Evolutionary conservation across 495 filamentous ascomycete genomes (phyloP).

Genomic region (Astrothelium macrocarpum): DNA sequence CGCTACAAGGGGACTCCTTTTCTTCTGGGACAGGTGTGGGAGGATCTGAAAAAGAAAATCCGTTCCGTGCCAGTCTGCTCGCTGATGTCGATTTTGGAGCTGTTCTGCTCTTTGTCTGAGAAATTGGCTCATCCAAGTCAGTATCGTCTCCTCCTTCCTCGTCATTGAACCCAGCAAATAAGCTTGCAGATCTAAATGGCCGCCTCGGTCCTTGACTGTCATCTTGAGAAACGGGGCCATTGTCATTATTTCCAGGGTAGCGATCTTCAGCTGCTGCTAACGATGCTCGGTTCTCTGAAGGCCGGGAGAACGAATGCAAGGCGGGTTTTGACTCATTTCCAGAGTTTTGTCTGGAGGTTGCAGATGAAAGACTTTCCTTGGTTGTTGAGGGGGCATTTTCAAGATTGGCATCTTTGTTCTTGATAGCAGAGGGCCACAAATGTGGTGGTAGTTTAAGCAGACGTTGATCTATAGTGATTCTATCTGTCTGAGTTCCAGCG

Average conservation of each 20-base stretch:
- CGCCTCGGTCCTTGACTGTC: constrained; percentile 49
- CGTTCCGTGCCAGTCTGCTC: constrained; percentile 16
- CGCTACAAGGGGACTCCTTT: constrained; percentile 24
- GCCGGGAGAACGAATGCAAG: background rate
- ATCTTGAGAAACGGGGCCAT: constrained; percentile 58
- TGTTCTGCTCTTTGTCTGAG: background rate
- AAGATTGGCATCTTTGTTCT: constrained; percentile 39
- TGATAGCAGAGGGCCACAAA: constrained; percentile 62
- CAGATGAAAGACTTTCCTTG: background rate
- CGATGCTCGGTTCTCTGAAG: background rate
- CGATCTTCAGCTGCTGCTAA: constrained; percentile 43
- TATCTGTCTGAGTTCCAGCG: constrained; percentile 72
- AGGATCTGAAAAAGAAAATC: constrained; percentile 29
- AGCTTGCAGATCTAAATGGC: constrained; percentile 64
- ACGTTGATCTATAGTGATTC: constrained; percentile 68
- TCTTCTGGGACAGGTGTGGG: constrained; percentile 37
- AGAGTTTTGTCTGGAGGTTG: background rate
- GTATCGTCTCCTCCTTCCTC: constrained; percentile 8
- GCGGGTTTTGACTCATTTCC: background rate
- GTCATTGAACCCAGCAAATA: constrained; percentile 79
- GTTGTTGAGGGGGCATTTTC: background rate
- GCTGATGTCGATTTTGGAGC: constrained; percentile 11
- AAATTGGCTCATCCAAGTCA: constrained; percentile 14
- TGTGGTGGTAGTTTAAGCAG: constrained; percentile 64
- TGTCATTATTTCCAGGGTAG: constrained; percentile 77